phyloP scores from a whole-genome alignment of 1,284 basidiomycete species.

The Naganishia sp. region DNA sequence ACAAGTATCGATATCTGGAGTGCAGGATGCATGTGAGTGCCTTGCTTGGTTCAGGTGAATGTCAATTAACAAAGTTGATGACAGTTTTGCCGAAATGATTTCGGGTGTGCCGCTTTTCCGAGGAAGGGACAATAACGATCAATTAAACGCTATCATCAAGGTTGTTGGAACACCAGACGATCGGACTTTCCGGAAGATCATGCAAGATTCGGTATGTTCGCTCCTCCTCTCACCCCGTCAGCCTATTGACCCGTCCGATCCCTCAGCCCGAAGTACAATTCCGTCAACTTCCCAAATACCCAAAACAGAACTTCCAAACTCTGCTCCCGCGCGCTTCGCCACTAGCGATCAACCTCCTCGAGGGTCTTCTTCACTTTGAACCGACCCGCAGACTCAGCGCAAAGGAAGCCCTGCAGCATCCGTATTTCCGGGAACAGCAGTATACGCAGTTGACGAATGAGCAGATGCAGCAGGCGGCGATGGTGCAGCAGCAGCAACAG shows the following conservation, averaged over 20 bases:
- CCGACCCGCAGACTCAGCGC: conserved; percentile 90
- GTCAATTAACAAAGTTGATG: background rate
- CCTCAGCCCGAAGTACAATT: conserved; percentile 82
- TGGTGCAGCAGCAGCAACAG: conserved; percentile 38
- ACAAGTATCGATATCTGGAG: conserved; percentile 99
- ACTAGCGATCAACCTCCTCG: conserved; percentile 92
- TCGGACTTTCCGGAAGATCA: conserved; percentile 81
- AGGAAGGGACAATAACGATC: conserved; percentile 96
- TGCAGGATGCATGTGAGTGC: conserved; percentile 65
- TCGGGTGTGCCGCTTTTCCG: conserved; percentile 95
- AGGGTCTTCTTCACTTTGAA: conserved; percentile 94
- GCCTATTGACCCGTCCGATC: background rate
- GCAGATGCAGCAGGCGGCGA: conserved; percentile 14
- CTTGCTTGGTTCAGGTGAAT: background rate
- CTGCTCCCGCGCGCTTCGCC: conserved; percentile 90
- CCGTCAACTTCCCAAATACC: conserved; percentile 85
- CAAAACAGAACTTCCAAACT: conserved; percentile 84
- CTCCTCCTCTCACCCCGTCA: background rate
- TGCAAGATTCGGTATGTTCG: conserved; percentile 77
- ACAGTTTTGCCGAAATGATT: conserved; percentile 64
- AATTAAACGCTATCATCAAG: conserved; percentile 95
- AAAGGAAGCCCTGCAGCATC: conserved; percentile 86
- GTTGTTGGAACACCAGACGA: conserved; percentile 96
- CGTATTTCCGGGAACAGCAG: conserved; percentile 66
- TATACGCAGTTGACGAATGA: conserved; percentile 18